Conservation (phyloP, 257 asterid genomes). For the Plantago major region DNA sequence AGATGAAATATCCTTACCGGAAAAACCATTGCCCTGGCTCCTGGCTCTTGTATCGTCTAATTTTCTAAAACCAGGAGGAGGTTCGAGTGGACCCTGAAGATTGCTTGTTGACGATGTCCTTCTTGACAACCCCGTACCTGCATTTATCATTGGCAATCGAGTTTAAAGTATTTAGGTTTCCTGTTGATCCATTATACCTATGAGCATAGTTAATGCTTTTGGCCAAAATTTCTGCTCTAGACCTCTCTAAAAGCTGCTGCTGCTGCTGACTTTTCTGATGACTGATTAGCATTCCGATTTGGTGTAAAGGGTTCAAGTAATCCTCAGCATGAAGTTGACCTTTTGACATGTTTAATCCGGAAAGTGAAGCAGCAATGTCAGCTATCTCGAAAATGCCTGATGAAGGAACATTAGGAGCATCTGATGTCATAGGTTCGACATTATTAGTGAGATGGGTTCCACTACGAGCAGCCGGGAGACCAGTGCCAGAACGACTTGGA, state of each 20-base stretch:
- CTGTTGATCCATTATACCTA: conserved; percentile 32
- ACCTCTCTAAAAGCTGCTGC: conserved; percentile 27
- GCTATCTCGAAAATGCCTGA: conserved; percentile 43
- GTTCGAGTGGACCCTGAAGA: conserved; percentile 41
- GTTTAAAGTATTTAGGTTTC: conserved; percentile 23
- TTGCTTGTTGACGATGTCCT: conserved; percentile 50
- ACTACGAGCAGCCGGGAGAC: conserved; percentile 25
- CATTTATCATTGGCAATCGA: conserved; percentile 35
- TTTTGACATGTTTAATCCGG: conserved; percentile 41
- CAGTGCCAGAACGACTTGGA: conserved; percentile 21
- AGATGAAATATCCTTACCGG: conserved; percentile 22
- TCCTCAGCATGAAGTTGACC: conserved; percentile 33
- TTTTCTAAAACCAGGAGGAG: conserved; percentile 34
- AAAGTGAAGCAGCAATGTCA: conserved; percentile 46
- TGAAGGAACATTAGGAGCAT: conserved; percentile 30
- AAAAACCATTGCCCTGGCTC: conserved; percentile 26
- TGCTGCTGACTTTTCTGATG: conserved; percentile 32
- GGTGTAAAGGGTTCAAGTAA: conserved; percentile 31
- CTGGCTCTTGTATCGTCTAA: conserved; percentile 33
- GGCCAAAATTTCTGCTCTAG: conserved; percentile 37
- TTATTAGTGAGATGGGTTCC: conserved; percentile 32
- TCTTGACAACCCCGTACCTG: conserved; percentile 38
- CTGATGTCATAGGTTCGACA: conserved; percentile 22
- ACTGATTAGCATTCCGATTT: conserved; percentile 33
- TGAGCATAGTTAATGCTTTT: conserved; percentile 29